These are phyloP conservation scores for Castanospermum australe DNA, from an alignment of 306 rosid species.

Conservation along the genomic window DNA sequence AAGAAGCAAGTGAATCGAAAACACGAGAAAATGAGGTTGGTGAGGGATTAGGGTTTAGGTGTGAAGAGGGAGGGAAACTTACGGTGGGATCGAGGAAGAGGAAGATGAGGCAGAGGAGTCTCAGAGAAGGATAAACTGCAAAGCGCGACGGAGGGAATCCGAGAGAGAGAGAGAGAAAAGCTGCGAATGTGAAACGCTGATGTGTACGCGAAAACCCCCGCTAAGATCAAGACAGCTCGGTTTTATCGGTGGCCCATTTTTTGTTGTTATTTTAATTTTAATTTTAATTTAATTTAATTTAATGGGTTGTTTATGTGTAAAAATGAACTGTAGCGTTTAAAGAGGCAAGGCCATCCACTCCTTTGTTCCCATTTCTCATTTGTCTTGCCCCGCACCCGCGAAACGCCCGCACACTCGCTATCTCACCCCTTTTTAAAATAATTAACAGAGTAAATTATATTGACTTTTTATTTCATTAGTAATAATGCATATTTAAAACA, in stretches of 20 bases:
- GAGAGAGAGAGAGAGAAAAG: slow-evolving; percentile 13
- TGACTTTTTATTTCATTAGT: too few species aligned
- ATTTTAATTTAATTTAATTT: too few species aligned
- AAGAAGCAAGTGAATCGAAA: not conserved
- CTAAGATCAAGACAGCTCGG: slow-evolving; percentile 5
- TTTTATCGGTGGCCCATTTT: not conserved
- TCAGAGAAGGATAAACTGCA: slow-evolving; percentile 29
- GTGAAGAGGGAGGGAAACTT: slow-evolving; percentile 5
- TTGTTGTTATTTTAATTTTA: not conserved
- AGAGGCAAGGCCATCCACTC: not conserved
- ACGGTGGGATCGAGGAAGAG: slow-evolving; percentile 23
- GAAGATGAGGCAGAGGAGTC: slow-evolving; percentile 21
- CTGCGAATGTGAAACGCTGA: not conserved
- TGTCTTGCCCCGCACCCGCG: too few species aligned
- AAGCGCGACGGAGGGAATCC: not conserved
- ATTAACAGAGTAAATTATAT: too few species aligned
- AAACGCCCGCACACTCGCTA: too few species aligned
- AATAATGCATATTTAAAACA: too few species aligned
- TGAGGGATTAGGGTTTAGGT: not conserved
- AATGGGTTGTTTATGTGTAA: not conserved
- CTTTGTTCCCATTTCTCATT: not conserved
- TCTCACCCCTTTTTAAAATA: too few species aligned
- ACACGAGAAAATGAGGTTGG: not conserved
- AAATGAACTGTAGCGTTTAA: not conserved
- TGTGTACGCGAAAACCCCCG: too few species aligned